These are phyloP conservation scores for Colletotrichum sp. DNA, from an alignment of 2,329 filamentous ascomycete genomes.

Conservation along the genomic window DNA sequence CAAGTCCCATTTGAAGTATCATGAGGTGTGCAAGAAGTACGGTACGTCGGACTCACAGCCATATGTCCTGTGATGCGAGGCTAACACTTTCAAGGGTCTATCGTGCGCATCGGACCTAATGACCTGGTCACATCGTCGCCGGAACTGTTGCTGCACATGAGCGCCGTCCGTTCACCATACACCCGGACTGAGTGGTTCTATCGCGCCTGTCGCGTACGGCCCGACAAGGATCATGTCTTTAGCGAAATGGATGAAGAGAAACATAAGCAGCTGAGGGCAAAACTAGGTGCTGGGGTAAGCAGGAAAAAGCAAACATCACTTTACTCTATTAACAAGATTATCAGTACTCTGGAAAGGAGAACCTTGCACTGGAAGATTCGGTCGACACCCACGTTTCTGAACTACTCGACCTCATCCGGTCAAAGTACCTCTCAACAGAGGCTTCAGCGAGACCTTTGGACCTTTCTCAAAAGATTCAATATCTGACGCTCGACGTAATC, in stretches of 20 bases:
- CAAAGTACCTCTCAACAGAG: conserved; percentile 45
- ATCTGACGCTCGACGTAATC: conserved; percentile 60
- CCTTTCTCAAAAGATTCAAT: conserved; percentile 51
- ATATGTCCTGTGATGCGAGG: no score
- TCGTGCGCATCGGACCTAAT: conserved; percentile 48
- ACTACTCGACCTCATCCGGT: conserved; percentile 47
- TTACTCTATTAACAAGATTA: not conserved
- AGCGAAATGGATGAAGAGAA: conserved; percentile 37
- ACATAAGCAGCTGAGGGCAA: conserved; percentile 42
- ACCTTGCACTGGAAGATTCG: conserved; percentile 43
- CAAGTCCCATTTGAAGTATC: conserved; percentile 16
- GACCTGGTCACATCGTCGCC: conserved; percentile 44
- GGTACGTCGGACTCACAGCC: not conserved
- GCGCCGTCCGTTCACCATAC: conserved; percentile 38
- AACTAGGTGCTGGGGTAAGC: conserved; percentile 42
- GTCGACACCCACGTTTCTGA: conserved; percentile 50
- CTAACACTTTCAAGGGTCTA: conserved; percentile 26
- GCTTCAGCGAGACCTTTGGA: conserved; percentile 41
- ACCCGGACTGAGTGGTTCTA: conserved; percentile 38
- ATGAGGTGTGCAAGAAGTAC: conserved; percentile 11
- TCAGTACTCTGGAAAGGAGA: conserved; percentile 53
- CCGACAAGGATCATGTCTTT: conserved; percentile 39
- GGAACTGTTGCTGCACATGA: conserved; percentile 35
- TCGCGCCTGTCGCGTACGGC: conserved; percentile 38
- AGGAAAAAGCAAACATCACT: not conserved